These are phyloP conservation scores for Microdochium bolleyi DNA, from an alignment of 2,329 filamentous ascomycete genomes.

Conservation along the genomic window DNA sequence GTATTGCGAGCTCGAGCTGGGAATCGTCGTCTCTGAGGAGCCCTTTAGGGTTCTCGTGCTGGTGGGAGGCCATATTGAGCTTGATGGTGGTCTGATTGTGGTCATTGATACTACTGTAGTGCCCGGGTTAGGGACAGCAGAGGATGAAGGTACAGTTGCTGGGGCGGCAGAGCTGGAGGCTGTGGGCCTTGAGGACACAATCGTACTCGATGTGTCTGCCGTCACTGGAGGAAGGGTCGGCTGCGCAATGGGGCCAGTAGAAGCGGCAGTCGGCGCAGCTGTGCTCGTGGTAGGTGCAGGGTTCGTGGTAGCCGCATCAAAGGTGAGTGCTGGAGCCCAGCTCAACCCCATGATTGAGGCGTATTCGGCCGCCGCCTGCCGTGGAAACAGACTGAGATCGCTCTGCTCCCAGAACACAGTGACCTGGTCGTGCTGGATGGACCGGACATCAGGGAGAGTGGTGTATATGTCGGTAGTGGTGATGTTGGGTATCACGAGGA, in stretches of 20 bases:
- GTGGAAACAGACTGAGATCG: slow-evolving; percentile 14
- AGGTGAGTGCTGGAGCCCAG: not conserved
- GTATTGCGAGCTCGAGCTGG: not conserved
- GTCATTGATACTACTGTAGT: too few species aligned
- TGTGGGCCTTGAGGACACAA: not conserved
- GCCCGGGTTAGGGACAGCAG: too few species aligned
- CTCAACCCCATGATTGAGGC: slow-evolving; percentile 14
- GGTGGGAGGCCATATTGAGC: not conserved
- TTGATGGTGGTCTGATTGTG: too few species aligned
- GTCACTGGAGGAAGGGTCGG: not conserved
- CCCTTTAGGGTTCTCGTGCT: not conserved
- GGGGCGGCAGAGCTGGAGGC: not conserved
- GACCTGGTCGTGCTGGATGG: slow-evolving; percentile 19
- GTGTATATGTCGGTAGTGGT: slow-evolving; percentile 19
- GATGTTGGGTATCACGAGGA: slow-evolving; percentile 18
- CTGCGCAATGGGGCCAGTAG: not conserved
- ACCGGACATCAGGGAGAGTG: slow-evolving; percentile 6
- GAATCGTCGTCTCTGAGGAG: not conserved
- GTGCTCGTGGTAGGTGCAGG: not conserved
- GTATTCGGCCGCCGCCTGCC: slow-evolving; percentile 12
- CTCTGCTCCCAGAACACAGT: slow-evolving; percentile 16
- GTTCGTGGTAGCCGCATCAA: not conserved
- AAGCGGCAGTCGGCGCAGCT: not conserved
- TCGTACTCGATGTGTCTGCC: not conserved
- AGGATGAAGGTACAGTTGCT: not conserved